phyloP scores from a whole-genome alignment of 495 filamentous ascomycete genomes.

The Neurospora tetrasperma region DNA sequence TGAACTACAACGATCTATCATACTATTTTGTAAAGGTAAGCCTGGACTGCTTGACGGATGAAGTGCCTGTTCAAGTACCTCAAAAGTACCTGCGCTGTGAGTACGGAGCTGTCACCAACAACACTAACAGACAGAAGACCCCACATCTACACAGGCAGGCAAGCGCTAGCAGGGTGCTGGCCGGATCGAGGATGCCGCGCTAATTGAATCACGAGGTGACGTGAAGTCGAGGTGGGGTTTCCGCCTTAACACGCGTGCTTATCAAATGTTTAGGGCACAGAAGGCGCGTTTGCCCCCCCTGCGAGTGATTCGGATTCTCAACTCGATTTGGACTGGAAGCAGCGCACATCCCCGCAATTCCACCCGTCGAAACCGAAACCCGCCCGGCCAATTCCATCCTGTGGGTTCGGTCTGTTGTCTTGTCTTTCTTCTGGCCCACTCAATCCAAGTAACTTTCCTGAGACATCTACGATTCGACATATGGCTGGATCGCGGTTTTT shows the following conservation, averaged over 20 bases:
- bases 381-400: not conserved
- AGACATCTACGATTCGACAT: not conserved
- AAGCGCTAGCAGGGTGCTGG: not conserved
- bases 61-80: too few species aligned
- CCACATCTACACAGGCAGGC: not conserved
- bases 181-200: not conserved
- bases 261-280: not conserved
- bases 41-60: too few species aligned
- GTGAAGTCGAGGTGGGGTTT: not conserved
- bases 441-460: not conserved
- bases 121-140: not conserved
- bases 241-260: not conserved
- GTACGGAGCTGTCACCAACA: not conserved
- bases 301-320: not conserved
- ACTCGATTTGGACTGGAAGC: not conserved
- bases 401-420: not conserved
- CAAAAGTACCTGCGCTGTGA: not conserved
- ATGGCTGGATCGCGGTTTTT: not conserved
- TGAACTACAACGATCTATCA: too few species aligned
- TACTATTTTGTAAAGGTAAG: too few species aligned
- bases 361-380: not conserved
- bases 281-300: not conserved
- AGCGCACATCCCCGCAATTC: not conserved
- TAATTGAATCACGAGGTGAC: not conserved
- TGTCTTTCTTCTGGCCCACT: not conserved